These are phyloP conservation scores for Ogataea thermomethanolica DNA, from an alignment of 805 yeast species.

Conservation along the genomic window DNA sequence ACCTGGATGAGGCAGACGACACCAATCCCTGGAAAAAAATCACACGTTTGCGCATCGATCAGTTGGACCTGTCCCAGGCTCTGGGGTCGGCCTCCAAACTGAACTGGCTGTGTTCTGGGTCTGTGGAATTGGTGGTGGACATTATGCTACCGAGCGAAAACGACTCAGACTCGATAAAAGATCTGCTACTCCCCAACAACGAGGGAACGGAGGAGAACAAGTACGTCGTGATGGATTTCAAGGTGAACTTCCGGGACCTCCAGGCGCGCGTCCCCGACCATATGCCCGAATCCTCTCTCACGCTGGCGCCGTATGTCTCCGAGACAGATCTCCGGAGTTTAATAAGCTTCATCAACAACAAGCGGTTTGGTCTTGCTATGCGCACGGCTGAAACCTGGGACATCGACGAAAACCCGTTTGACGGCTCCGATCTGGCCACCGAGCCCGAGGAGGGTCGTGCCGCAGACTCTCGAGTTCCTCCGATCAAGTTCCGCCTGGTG, in stretches of 20 bases:
- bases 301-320: constrained; percentile 53
- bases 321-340: constrained; percentile 59
- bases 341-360: constrained; percentile 56
- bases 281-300: constrained; percentile 48
- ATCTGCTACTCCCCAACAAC: constrained; percentile 12
- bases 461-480: constrained; percentile 28
- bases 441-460: constrained; percentile 23
- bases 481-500: constrained; percentile 42
- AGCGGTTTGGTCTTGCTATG: constrained; percentile 31
- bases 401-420: constrained; percentile 26
- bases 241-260: constrained; percentile 59
- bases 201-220: constrained; percentile 32
- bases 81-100: constrained; percentile 41
- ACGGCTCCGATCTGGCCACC: constrained; percentile 28
- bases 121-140: constrained; percentile 67
- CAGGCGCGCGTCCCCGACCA: constrained; percentile 51
- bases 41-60: constrained; percentile 43
- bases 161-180: constrained; percentile 20
- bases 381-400: constrained; percentile 11
- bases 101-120: constrained; percentile 72
- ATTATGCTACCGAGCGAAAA: constrained; percentile 61
- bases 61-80: constrained; percentile 32
- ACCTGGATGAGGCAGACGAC: constrained; percentile 25
- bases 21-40: constrained; percentile 46
- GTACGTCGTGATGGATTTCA: constrained; percentile 67